phyloP scores from a whole-genome alignment of 257 asterid genomes.

The Solanum peruvianum region DNA sequence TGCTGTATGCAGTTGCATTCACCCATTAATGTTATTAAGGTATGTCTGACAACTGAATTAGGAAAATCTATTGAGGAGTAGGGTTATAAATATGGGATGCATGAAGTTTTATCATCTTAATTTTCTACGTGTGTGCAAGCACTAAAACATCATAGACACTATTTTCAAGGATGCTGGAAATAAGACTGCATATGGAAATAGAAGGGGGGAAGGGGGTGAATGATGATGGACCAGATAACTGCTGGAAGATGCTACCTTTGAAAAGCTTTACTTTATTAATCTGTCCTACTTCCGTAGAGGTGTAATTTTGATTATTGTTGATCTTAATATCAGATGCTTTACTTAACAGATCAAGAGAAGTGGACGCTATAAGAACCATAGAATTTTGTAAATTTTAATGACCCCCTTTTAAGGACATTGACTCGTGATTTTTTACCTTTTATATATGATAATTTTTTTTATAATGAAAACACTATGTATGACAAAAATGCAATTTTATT shows the following conservation, averaged over 20 bases:
- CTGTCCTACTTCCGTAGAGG: not conserved
- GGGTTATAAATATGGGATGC: not conserved
- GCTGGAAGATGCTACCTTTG: not conserved
- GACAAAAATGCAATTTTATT: not conserved
- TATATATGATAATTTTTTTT: not conserved
- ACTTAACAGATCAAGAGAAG: not conserved
- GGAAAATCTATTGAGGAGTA: not conserved
- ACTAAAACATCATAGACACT: not conserved
- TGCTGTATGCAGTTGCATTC: not conserved
- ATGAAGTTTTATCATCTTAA: not conserved
- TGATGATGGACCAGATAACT: not conserved
- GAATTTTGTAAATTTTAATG: not conserved
- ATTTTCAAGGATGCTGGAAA: not conserved
- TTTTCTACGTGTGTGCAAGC: not conserved
- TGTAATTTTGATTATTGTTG: not conserved
- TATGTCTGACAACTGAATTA: not conserved
- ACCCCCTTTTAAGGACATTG: not conserved
- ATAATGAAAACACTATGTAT: not conserved
- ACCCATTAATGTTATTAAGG: not conserved
- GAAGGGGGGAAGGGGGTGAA: not conserved
- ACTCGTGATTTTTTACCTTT: not conserved
- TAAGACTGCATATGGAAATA: not conserved
- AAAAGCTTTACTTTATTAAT: not conserved
- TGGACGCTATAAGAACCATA: not conserved
- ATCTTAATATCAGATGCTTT: not conserved